A percentile compares a stretch with the other conserved stretches of the same genome.
These are phyloP conservation scores for Pochonia chlamydosporia DNA, from an alignment of 2,329 filamentous ascomycete species.

Conservation along the genomic window DNA sequence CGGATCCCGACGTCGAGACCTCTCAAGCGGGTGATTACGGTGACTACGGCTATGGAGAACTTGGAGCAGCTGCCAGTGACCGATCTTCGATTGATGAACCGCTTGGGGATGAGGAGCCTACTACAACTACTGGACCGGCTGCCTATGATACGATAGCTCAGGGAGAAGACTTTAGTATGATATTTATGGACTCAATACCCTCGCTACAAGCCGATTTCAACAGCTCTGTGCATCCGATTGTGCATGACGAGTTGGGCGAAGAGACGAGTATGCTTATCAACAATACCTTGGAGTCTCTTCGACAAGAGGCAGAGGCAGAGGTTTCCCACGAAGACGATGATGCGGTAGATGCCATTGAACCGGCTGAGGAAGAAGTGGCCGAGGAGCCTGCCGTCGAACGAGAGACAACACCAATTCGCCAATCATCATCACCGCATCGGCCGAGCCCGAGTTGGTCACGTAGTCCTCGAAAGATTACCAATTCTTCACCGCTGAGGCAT, in stretches of 20 bases:
- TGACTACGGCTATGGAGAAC: slow-evolving; percentile 10
- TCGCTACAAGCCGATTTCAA: slow-evolving; percentile 39
- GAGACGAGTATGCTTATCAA: slow-evolving; percentile 53
- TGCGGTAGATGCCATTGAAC: slow-evolving; percentile 6
- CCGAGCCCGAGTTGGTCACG: slow-evolving; percentile 23
- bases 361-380: slow-evolving; percentile 13
- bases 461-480: slow-evolving; percentile 28
- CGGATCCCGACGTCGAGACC: slow-evolving; percentile 9
- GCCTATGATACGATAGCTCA: slow-evolving; percentile 38
- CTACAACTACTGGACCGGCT: slow-evolving; percentile 14
- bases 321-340: background rate
- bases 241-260: slow-evolving; percentile 44
- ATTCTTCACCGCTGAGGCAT: slow-evolving; percentile 25
- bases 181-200: slow-evolving; percentile 48
- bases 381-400: background rate
- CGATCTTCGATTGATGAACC: slow-evolving; percentile 27
- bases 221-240: slow-evolving; percentile 24
- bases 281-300: slow-evolving; percentile 45
- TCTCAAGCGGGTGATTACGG: slow-evolving; percentile 21
- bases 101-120: slow-evolving; percentile 3
- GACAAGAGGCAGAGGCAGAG: slow-evolving; percentile 22
- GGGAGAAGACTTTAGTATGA: slow-evolving; percentile 55
- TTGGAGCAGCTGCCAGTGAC: slow-evolving; percentile 25
- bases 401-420: background rate
- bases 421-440: slow-evolving; percentile 15